Evolutionary conservation across 352 stramenopile genomes (phyloP).

Genomic region (Pythium rishiriense): DNA sequence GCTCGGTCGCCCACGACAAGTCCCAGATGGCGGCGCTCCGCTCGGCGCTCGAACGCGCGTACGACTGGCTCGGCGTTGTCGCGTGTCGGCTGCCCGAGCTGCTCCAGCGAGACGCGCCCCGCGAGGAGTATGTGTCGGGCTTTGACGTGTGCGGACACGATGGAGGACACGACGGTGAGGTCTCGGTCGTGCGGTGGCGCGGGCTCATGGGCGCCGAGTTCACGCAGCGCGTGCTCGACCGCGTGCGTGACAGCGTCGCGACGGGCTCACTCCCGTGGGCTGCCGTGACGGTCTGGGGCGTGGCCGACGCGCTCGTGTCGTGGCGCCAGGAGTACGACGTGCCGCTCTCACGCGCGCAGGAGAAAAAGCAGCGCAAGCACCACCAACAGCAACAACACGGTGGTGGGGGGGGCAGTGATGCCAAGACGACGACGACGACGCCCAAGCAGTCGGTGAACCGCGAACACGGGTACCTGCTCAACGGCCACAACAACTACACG

Average conservation of each 20-base stretch:
- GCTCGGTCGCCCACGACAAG: neutral
- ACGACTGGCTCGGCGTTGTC: conserved; percentile 81
- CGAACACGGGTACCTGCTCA: conserved; percentile 77
- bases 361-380: conserved; percentile 22
- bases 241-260: conserved; percentile 47
- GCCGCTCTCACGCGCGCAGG: conserved; percentile 23
- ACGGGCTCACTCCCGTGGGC: conserved; percentile 57
- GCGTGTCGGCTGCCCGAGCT: conserved; percentile 59
- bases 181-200: conserved; percentile 72
- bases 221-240: conserved; percentile 52
- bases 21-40: conserved; percentile 25
- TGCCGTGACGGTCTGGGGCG: conserved; percentile 78
- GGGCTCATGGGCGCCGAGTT: conserved; percentile 67
- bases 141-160: conserved; percentile 39
- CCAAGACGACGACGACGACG: neutral
- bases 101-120: conserved; percentile 42
- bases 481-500: conserved; percentile 79
- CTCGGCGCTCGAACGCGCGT: conserved; percentile 46
- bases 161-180: conserved; percentile 35
- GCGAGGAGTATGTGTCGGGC: conserved; percentile 79
- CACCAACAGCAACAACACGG: neutral
- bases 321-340: conserved; percentile 52
- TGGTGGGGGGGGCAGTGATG: no score
- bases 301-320: conserved; percentile 69
- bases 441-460: conserved; percentile 17